A percentile compares a stretch with the other conserved stretches of the same genome.
Conservation (phyloP, 305 asterid genomes). For the Euphrasia arctica region DNA sequence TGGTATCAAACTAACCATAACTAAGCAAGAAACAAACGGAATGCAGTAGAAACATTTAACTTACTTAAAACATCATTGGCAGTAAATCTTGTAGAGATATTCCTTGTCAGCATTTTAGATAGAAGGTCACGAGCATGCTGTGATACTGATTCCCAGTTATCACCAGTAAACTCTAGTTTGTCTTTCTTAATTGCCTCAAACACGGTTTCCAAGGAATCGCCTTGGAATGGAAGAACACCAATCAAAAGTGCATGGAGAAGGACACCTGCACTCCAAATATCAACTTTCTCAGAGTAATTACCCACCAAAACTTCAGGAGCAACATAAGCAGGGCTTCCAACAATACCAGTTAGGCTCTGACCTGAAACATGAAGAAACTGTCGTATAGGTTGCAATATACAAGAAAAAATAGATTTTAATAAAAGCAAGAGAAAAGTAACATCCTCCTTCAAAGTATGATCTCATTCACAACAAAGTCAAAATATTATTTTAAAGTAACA, state of each 20-base stretch:
- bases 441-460: background rate
- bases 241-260: constrained; percentile 82
- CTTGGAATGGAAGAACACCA: constrained; percentile 78
- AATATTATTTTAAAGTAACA: background rate
- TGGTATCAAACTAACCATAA: constrained; percentile 12
- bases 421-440: constrained; percentile 4
- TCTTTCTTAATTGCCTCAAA: constrained; percentile 79
- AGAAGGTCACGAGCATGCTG: constrained; percentile 75
- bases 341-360: constrained; percentile 64
- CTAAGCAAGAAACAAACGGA: constrained; percentile 21
- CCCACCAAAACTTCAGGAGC: constrained; percentile 88
- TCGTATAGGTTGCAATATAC: constrained; percentile 20
- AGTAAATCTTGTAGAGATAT: constrained; percentile 49
- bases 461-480: background rate
- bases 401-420: constrained; percentile 3
- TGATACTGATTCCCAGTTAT: constrained; percentile 67
- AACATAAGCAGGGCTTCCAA: constrained; percentile 90
- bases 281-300: constrained; percentile 84
- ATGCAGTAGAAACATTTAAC: constrained; percentile 30
- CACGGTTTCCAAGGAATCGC: constrained; percentile 62
- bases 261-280: constrained; percentile 89
- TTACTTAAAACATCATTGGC: constrained; percentile 77
- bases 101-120: constrained; percentile 64
- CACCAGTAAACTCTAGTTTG: constrained; percentile 55
- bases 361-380: constrained; percentile 36